Conservation (phyloP, 2,329 filamentous ascomycete genomes). For the Colletotrichum gigasporum region DNA sequence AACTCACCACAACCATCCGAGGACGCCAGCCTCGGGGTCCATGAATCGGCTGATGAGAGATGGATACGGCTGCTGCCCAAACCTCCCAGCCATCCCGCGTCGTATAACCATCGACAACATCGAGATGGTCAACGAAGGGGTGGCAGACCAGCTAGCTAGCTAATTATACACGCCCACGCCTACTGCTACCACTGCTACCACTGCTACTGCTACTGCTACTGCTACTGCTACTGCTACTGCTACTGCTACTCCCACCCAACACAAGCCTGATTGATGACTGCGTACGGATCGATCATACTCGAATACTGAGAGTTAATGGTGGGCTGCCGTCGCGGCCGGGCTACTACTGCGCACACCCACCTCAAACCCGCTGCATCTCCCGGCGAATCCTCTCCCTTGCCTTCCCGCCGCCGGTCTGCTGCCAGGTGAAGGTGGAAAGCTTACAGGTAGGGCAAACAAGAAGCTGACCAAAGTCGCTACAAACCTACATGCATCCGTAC, state of each 20-base stretch:
- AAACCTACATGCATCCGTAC: too few species aligned
- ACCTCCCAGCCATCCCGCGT: neutral
- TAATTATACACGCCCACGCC: too few species aligned
- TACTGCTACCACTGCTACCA: too few species aligned
- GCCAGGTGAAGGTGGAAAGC: neutral
- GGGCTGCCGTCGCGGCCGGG: slow-evolving; percentile 4
- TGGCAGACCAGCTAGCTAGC: too few species aligned
- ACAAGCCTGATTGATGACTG: neutral
- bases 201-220: too few species aligned
- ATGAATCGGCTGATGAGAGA: slow-evolving; percentile 5
- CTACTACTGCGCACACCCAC: slow-evolving; percentile 16
- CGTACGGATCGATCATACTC: too few species aligned
- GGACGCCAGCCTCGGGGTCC: neutral
- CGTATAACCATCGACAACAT: neutral
- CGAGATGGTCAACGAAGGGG: slow-evolving; percentile 25
- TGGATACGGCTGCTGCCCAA: neutral
- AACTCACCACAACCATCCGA: neutral
- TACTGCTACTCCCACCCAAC: neutral
- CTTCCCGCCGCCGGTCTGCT: slow-evolving; percentile 22
- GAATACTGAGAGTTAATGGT: too few species aligned
- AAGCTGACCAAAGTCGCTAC: slow-evolving; percentile 11
- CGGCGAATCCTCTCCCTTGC: slow-evolving; percentile 16
- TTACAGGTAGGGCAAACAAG: neutral
- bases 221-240: too few species aligned
- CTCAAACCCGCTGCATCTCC: slow-evolving; percentile 13